Evolutionary conservation across 495 filamentous ascomycete genomes (phyloP).

Genomic region (Darksidea phi): DNA sequence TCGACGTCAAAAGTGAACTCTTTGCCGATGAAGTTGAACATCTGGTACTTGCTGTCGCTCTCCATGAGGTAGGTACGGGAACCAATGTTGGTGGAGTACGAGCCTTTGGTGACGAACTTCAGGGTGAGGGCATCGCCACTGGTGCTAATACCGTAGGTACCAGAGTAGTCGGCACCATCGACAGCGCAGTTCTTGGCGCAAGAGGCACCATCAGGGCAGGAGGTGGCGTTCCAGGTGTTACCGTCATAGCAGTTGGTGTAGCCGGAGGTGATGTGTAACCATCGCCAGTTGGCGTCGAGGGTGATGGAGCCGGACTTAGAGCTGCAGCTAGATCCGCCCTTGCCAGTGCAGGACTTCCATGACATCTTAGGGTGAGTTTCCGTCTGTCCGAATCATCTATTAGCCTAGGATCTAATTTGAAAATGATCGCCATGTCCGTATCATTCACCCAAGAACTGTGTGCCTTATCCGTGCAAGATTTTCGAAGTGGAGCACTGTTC

Average conservation of each 20-base stretch:
- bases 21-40: slow-evolving; percentile 57
- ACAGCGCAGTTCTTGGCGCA: slow-evolving; percentile 48
- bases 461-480: no score
- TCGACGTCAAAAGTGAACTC: slow-evolving; percentile 68
- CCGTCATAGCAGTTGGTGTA: slow-evolving; percentile 44
- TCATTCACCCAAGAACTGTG: no score
- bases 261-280: slow-evolving; percentile 41
- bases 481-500: not conserved
- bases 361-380: slow-evolving; percentile 55
- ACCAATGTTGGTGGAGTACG: slow-evolving; percentile 43
- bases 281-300: slow-evolving; percentile 51
- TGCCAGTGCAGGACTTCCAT: slow-evolving; percentile 53
- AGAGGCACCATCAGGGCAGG: slow-evolving; percentile 42
- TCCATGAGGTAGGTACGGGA: slow-evolving; percentile 65
- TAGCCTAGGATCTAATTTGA: no score
- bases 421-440: no score
- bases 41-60: slow-evolving; percentile 57
- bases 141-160: slow-evolving; percentile 43
- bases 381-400: slow-evolving; percentile 33
- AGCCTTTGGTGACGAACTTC: slow-evolving; percentile 37
- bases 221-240: slow-evolving; percentile 41
- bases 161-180: slow-evolving; percentile 41
- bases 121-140: slow-evolving; percentile 39
- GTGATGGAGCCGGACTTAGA: slow-evolving; percentile 50
- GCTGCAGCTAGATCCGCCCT: slow-evolving; percentile 52